Percentiles rank a stretch among this genome's conserved stretches.
Evolutionary conservation across 768 basidiomycete species (phyloP).

Genomic region (Tulasnella sp.): DNA sequence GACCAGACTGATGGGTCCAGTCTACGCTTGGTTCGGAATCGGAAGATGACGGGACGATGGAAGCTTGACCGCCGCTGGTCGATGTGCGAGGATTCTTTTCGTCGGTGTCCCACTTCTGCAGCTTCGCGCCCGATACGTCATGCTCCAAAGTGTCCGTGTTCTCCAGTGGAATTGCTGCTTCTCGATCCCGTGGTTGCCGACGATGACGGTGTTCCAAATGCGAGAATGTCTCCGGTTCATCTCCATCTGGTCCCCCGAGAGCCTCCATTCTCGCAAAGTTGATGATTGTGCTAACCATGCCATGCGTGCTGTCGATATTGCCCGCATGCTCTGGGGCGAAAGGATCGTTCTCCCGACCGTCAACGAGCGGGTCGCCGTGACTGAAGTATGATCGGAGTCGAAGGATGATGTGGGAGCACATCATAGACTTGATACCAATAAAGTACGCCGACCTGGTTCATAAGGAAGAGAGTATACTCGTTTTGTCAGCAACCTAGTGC

Average conservation of each 20-base stretch:
- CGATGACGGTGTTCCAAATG: neutral
- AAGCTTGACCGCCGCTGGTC: neutral
- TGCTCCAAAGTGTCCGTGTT: neutral
- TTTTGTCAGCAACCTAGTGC: neutral
- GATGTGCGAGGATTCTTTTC: neutral
- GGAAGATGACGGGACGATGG: neutral
- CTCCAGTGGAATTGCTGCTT: neutral
- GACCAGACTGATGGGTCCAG: neutral
- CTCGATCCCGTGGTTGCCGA: neutral
- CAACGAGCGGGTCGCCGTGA: neutral
- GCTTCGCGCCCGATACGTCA: neutral
- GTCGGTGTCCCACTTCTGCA: neutral
- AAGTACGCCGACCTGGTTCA: neutral
- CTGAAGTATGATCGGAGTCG: neutral
- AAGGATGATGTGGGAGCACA: slow-evolving; percentile 8
- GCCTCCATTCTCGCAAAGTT: neutral
- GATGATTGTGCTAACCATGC: neutral
- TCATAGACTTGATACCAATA: neutral
- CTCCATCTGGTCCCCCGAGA: neutral
- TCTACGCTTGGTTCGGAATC: neutral
- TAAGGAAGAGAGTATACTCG: neutral
- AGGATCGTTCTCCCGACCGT: neutral
- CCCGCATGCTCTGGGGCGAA: neutral
- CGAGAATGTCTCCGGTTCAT: neutral
- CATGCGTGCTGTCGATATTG: neutral